A percentile compares a stretch with the other conserved stretches of the same genome.
Conservation (phyloP, 768 basidiomycete species). For the Calocybe cyanea region DNA sequence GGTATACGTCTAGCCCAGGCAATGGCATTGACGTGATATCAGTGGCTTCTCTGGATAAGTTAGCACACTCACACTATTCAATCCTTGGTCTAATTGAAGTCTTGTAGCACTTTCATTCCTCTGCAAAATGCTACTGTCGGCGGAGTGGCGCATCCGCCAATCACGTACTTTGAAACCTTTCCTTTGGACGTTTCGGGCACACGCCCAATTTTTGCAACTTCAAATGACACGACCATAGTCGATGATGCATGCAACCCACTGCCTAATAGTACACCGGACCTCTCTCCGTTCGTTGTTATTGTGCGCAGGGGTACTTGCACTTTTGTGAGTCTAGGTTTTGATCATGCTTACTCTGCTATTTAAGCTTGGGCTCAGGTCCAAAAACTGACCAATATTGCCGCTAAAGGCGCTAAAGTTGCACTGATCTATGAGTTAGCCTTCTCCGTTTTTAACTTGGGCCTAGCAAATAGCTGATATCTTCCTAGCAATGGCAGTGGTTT, state of each 20-base stretch:
- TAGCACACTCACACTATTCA: conserved; percentile 7
- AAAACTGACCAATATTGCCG: conserved; percentile 51
- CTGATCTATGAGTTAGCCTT: conserved; percentile 53
- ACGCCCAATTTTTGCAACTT: conserved; percentile 56
- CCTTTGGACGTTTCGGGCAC: conserved; percentile 43
- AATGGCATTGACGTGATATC: conserved; percentile 55
- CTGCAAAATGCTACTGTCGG: conserved; percentile 52
- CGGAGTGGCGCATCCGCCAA: conserved; percentile 43
- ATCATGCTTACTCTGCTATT: background rate
- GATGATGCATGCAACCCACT: conserved; percentile 60
- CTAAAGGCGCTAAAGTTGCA: conserved; percentile 44
- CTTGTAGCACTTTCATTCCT: conserved; percentile 48
- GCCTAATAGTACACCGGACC: conserved; percentile 49
- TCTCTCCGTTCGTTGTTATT: conserved; percentile 50
- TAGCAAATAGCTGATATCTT: background rate
- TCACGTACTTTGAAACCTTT: conserved; percentile 50
- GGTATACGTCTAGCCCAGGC: conserved; percentile 54
- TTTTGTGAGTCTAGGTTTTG: conserved; percentile 32
- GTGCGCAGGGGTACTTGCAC: conserved; percentile 58
- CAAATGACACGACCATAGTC: conserved; percentile 45
- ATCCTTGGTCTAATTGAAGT: background rate
- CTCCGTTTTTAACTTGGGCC: background rate
- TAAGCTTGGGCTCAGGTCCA: conserved; percentile 25
- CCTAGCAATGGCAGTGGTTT: conserved; percentile 49
- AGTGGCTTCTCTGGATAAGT: conserved; percentile 54